Base-by-base conservation (phyloP, 2,329 filamentous ascomycete genomes). In the Sclerotinia trifoliorum region DNA sequence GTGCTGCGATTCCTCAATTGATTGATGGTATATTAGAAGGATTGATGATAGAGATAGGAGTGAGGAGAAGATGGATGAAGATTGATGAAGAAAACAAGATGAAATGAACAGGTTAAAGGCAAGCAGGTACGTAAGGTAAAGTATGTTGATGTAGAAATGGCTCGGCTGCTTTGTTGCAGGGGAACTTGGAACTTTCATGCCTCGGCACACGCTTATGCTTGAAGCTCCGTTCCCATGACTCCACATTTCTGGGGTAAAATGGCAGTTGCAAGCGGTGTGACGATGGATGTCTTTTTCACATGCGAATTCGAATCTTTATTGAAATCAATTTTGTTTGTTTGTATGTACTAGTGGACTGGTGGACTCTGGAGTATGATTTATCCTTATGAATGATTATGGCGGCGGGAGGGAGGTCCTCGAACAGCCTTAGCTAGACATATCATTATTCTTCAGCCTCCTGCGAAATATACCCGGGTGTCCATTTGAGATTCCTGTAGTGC, bases 181-280 rank as follows among this genome's bases (percentile, higher is more conserved):
- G 48, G n/a, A 6, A 44, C 19, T 46, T 52, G 39, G 51, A 52
- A 21, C 32, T 7, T 57, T 63, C 57, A 64, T 62, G 39, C 67
- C 67, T 69, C 67, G 67, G 67, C 32, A 57, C 56, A 56, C 42
- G 46, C 44, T 44, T 65, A 35, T 15, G 2, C 35, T 32, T 39
- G 24, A 26, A 66, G 64, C 64, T 66, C 39, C 15, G 57, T 21
- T 51, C 65, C 29, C 55, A 66, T 66, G 57, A 67, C 65, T 67
- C 65, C 65, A 67, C 65, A 63, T 54, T 63, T 63, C 48, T 29
- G 46, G 65, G 65, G 65, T 52, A 49, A 29, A 29, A 51, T 24
- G 48, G 24, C 56, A 62, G 46, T 57, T 60, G 42, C 57, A 44
- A 26, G 32, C 51, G 52, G 52, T 44, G 35, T 64, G 63, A 67